These are phyloP conservation scores for Hypsizygus marmoreus DNA, from an alignment of 768 basidiomycete genomes.

Conservation along the genomic window DNA sequence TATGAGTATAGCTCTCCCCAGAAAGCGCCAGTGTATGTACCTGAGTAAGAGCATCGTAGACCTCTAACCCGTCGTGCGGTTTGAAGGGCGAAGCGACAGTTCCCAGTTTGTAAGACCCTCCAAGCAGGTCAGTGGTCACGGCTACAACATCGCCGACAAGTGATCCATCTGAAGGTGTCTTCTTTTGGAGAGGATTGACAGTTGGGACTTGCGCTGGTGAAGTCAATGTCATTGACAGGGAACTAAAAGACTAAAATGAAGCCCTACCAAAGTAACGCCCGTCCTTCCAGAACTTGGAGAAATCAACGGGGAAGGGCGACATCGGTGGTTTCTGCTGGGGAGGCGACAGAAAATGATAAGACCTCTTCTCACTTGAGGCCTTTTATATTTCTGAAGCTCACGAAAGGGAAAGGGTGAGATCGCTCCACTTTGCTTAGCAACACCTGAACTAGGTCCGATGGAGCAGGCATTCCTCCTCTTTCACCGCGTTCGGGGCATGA, in stretches of 20 bases:
- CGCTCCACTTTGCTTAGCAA: no score
- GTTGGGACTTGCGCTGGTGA: conserved; percentile 10
- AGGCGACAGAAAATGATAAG: not conserved
- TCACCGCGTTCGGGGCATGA: no score
- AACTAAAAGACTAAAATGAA: no score
- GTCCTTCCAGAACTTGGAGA: conserved; percentile 10
- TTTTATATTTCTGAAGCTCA: no score
- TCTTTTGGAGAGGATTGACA: not conserved
- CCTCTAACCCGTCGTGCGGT: conserved; percentile 10
- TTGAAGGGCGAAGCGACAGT: conserved; percentile 1
- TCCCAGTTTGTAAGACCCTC: conserved; percentile 12
- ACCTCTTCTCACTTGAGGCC: no score
- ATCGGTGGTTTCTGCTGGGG: not conserved
- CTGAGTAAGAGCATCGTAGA: conserved; percentile 14
- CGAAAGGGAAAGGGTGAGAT: no score
- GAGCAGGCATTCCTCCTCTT: no score
- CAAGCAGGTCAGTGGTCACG: conserved; percentile 13
- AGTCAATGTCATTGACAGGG: not conserved
- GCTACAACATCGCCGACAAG: conserved; percentile 9
- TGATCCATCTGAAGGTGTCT: conserved; percentile 12
- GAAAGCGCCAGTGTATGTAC: no score
- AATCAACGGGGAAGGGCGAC: conserved; percentile 9
- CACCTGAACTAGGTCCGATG: no score
- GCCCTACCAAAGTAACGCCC: conserved; percentile 15
- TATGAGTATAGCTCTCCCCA: no score